phyloP scores from a whole-genome alignment of 345 rosid species.

The Hibiscus mutabilis region DNA sequence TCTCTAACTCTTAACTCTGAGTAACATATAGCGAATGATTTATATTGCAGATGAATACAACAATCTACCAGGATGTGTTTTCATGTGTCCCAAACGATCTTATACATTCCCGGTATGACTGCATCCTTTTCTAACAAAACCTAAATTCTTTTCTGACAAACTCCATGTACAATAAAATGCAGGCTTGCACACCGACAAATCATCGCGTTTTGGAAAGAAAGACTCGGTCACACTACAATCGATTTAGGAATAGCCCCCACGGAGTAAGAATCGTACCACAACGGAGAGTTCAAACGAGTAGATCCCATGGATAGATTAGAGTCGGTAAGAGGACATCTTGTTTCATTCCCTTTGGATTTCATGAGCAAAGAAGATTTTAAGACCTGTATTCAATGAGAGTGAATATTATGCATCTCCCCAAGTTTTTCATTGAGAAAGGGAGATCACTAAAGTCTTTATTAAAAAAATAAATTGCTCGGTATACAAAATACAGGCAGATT shows the following conservation, averaged over 20 bases:
- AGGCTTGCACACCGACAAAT: slow-evolving; percentile 64
- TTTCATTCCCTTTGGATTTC: slow-evolving; percentile 87
- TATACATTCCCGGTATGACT: slow-evolving; percentile 64
- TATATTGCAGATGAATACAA: slow-evolving; percentile 63
- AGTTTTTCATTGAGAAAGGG: slow-evolving; percentile 46
- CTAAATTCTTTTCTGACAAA: background rate
- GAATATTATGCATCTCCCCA: slow-evolving; percentile 90
- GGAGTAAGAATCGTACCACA: slow-evolving; percentile 55
- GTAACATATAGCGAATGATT: background rate
- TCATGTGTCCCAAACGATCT: slow-evolving; percentile 89
- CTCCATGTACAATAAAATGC: background rate
- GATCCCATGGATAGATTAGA: slow-evolving; percentile 66
- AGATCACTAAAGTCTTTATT: background rate
- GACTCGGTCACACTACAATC: slow-evolving; percentile 72
- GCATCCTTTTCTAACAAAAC: background rate
- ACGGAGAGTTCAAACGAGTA: slow-evolving; percentile 49
- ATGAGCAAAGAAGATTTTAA: slow-evolving; percentile 85
- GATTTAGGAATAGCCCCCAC: slow-evolving; percentile 84
- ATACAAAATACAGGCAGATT: too few species aligned
- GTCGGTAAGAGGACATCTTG: slow-evolving; percentile 78
- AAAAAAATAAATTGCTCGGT: too few species aligned
- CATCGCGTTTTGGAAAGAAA: slow-evolving; percentile 63
- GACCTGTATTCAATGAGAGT: slow-evolving; percentile 91
- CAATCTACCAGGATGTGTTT: slow-evolving; percentile 83
- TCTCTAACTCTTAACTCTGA: background rate